Conservation (phyloP, 1,139 yeast genomes). For the Scheffersomyces illinoinensis region DNA sequence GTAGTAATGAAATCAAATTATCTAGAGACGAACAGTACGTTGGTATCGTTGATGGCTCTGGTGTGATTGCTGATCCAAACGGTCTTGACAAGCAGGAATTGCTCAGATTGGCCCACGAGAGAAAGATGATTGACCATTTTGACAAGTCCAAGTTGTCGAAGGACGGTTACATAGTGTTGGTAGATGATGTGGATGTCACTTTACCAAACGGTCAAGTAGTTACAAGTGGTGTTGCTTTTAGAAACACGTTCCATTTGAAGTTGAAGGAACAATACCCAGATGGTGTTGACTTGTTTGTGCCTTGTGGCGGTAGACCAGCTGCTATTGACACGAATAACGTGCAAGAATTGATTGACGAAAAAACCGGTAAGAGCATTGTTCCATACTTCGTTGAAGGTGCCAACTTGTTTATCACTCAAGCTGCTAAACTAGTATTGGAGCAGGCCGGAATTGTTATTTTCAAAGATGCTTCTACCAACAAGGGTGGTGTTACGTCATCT, state of each 20-base stretch:
- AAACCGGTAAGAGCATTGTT: constrained; percentile 74
- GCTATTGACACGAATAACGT: constrained; percentile 91
- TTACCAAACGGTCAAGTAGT: constrained; percentile 78
- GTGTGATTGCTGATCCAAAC: constrained; percentile 88
- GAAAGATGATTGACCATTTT: constrained; percentile 74
- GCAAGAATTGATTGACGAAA: constrained; percentile 64
- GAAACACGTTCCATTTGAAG: constrained; percentile 86
- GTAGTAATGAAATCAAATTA: constrained; percentile 88
- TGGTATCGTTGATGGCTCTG: constrained; percentile 93
- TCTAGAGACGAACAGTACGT: constrained; percentile 82
- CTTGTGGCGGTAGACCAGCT: constrained; percentile 99
- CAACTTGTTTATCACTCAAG: constrained; percentile 89
- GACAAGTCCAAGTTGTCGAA: constrained; percentile 67
- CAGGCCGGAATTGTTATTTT: constrained; percentile 82
- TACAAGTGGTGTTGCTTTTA: constrained; percentile 85
- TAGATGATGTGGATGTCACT: constrained; percentile 78
- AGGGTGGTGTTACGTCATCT: constrained; percentile 98
- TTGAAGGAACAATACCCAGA: constrained; percentile 59
- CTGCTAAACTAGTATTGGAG: constrained; percentile 86
- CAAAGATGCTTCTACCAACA: constrained; percentile 96
- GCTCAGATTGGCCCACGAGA: constrained; percentile 70
- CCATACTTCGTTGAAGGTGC: constrained; percentile 98
- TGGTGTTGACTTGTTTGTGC: constrained; percentile 81
- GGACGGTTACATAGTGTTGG: constrained; percentile 79
- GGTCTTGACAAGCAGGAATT: constrained; percentile 85